A percentile compares a stretch with the other conserved stretches of the same genome.
Conservation (phyloP, 2,329 filamentous ascomycete species). For the Oidium heveae region DNA sequence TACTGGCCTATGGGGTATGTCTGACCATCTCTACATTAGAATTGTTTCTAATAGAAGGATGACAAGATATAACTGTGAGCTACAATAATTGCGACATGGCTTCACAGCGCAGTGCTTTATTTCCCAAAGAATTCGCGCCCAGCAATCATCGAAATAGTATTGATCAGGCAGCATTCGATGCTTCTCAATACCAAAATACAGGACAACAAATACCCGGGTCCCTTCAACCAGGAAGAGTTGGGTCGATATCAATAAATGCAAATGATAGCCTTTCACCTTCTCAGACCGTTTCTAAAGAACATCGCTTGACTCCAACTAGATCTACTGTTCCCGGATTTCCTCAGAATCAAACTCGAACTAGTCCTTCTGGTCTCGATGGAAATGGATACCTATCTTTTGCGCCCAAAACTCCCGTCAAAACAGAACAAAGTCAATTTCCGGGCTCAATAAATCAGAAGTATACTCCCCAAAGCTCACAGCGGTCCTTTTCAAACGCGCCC, state of each 20-base stretch:
- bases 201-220: conserved; percentile 28
- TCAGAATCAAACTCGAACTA: conserved; percentile 53
- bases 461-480: conserved; percentile 29
- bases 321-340: conserved; percentile 37
- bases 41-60: no score
- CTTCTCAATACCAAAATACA: conserved; percentile 20
- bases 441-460: conserved; percentile 29
- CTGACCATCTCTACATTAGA: no score
- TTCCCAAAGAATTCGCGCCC: conserved; percentile 21
- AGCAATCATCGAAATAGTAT: conserved; percentile 29
- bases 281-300: conserved; percentile 24
- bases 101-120: conserved; percentile 11
- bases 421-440: conserved; percentile 32
- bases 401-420: conserved; percentile 27
- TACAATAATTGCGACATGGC: conserved; percentile 4
- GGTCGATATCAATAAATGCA: conserved; percentile 26
- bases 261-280: conserved; percentile 31
- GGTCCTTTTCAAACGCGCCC: conserved; percentile 54
- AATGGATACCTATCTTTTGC: conserved; percentile 29
- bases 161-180: conserved; percentile 27
- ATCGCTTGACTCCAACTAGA: conserved; percentile 39
- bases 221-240: conserved; percentile 32
- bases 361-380: conserved; percentile 36
- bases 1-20: no score
- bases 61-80: no score